These are phyloP conservation scores for Alternaria tenuissima DNA, from an alignment of 2,329 filamentous ascomycete genomes.

Conservation along the genomic window DNA sequence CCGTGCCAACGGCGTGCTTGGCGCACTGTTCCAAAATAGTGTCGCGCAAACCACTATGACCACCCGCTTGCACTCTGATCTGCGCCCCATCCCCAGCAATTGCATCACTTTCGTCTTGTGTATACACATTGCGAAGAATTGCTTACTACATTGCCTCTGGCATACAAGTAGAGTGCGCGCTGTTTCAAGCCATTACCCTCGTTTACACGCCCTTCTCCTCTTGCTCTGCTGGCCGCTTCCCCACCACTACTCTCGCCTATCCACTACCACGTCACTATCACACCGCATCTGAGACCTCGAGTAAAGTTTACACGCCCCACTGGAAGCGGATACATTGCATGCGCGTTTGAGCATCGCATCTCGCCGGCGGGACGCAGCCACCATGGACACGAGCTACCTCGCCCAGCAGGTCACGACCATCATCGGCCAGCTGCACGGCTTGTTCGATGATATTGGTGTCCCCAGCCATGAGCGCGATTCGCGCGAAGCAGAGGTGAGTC, in stretches of 20 bases:
- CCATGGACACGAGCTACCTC: slow-evolving; percentile 90
- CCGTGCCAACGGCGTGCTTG: slow-evolving; percentile 6
- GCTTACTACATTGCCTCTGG: background rate
- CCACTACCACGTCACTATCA: slow-evolving; percentile 10
- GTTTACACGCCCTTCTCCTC: slow-evolving; percentile 11
- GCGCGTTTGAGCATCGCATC: slow-evolving; percentile 38
- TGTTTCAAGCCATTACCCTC: slow-evolving; percentile 14
- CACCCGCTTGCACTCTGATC: slow-evolving; percentile 29
- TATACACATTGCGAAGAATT: slow-evolving; percentile 7
- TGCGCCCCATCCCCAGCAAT: slow-evolving; percentile 30
- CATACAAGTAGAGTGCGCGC: slow-evolving; percentile 1
- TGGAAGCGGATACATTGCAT: slow-evolving; percentile 38
- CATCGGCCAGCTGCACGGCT: slow-evolving; percentile 87
- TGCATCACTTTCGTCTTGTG: slow-evolving; percentile 35
- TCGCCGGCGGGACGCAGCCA: slow-evolving; percentile 45
- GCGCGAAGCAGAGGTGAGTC: slow-evolving; percentile 81
- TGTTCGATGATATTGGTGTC: slow-evolving; percentile 99
- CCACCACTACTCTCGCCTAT: slow-evolving; percentile 9
- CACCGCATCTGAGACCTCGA: slow-evolving; percentile 10
- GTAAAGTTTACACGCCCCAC: slow-evolving; percentile 13
- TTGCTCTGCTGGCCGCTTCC: slow-evolving; percentile 17
- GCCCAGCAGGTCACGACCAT: slow-evolving; percentile 95
- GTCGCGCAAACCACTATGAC: slow-evolving; percentile 22
- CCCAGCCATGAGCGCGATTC: slow-evolving; percentile 88
- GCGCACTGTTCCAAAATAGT: slow-evolving; percentile 30